Base-by-base conservation (phyloP, 352 stramenopile genomes). In the Pythium phragmiticola region DNA sequence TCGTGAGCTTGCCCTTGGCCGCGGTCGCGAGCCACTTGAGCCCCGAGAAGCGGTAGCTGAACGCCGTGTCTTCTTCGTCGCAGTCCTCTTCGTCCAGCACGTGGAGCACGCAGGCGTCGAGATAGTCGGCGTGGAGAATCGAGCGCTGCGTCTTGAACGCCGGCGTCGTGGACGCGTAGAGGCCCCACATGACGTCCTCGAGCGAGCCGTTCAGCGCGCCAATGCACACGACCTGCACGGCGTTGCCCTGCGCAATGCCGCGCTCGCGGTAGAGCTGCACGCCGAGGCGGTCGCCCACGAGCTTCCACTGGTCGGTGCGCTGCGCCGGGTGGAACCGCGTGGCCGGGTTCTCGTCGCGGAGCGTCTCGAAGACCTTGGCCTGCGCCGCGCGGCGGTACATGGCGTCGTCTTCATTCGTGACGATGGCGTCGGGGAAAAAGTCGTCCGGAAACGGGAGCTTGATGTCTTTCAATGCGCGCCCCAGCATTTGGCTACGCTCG, bases 11-110 rank as follows among this genome's bases (percentile, higher is more conserved):
- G 48, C 77, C 70, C 14, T 57, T 70, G 9, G 73, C 67, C 7
- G 75, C 70, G 28, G 63, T 74, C 16, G 77, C 79, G 51, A 87
- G 69, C 77, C 77, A 90, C 59, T 90, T 88, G 70, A 90, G 62
- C 0, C 78, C 81, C 26, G 69, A 57, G 57, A 88, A 88, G 8
- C 73, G 73, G 65, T 73, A 86, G 39, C 73, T 72, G 54, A 87
- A 83, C 26, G 69, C 69, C 21, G 74, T 76, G 53, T 86, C 80
- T 21, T 82, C 72, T 41, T 87, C 77, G 17, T 61, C 73, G 60
- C 75, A 78, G 46, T 77, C 67, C n/a, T 87, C 76, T 30, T 78
- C 64, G 16, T 88, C 72, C 5, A 87, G 55, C 33, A 87, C 78
- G 46, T 86, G 76, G 39, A 90, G 60, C 69, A 88, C 74, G 16